Percentiles rank a stretch among this genome's conserved stretches.
phyloP scores from a whole-genome alignment of 2,329 filamentous ascomycete species.

The Colletotrichum lentis region DNA sequence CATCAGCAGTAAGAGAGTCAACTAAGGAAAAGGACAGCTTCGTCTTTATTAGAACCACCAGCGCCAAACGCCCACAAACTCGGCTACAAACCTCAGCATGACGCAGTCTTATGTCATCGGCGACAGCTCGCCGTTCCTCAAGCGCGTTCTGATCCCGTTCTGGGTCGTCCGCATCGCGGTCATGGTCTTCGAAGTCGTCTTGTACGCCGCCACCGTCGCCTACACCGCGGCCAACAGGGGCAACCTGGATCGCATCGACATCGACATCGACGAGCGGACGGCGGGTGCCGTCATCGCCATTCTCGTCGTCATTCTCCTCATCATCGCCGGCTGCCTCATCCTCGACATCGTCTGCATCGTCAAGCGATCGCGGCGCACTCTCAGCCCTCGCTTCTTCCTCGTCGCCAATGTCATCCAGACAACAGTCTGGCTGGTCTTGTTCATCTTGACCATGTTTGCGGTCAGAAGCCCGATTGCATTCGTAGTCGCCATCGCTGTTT shows the following conservation, averaged over 20 bases:
- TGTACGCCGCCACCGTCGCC: constrained; percentile 41
- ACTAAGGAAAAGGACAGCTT: not conserved
- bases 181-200: constrained; percentile 42
- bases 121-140: constrained; percentile 47
- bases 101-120: constrained; percentile 42
- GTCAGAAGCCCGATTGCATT: constrained; percentile 30
- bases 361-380: constrained; percentile 45
- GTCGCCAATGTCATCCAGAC: constrained; percentile 43
- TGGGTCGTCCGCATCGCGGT: constrained; percentile 47
- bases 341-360: constrained; percentile 47
- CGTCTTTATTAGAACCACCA: too few species aligned
- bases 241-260: constrained; percentile 31
- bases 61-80: not conserved
- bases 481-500: constrained; percentile 41
- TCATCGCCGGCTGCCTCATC: constrained; percentile 43
- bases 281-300: constrained; percentile 39
- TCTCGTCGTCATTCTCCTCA: constrained; percentile 40
- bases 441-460: constrained; percentile 43
- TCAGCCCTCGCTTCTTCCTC: constrained; percentile 48
- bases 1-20: not conserved
- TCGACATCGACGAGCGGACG: not conserved
- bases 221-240: constrained; percentile 38
- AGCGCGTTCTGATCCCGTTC: constrained; percentile 48
- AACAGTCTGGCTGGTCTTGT: constrained; percentile 42
- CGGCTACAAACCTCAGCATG: constrained; percentile 37